Evolutionary conservation across 805 yeast genomes (phyloP), one percentile per base, ranked within the genome.

Genomic region (Candida nonsorbophila): DNA sequence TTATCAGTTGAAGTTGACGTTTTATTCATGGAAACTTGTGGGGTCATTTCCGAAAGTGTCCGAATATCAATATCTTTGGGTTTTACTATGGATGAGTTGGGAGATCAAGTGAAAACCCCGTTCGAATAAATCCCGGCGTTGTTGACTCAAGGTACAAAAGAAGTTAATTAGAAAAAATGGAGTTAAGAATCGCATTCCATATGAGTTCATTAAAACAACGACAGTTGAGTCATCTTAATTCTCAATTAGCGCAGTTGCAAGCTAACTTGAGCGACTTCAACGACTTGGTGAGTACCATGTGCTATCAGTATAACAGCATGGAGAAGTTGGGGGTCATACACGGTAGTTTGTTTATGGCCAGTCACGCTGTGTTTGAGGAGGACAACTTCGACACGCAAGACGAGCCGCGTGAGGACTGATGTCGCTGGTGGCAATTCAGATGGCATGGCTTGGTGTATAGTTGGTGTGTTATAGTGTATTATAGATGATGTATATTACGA

Each of bases 261-360:
- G 70, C 79, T 6, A 76, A 76, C 37, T 38, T 77, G 10, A 43
- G 62, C 6, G 79, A 74, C 32, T 62, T 77, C 44, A 73, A 74
- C 39, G 67, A 59, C 32, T 49, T 74, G 33, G 47, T 77, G 18
- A 56, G 61, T 22, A 69, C 69, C 7, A 72, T 81, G 3, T 53
- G 69, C 6, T 59, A 62, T 14, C 84, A 77, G 41, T 74, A 69
- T 21, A 62, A 67, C 33, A 55, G 64, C 14, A 72, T 77, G 19
- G 67, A 72, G 41, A 59, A 63, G 32, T 49, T 77, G 22, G 84
- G 81, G 3, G 61, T 72, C 27, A 56, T 72, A 43, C 83, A 77
- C 36, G 80, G 79, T 3, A 54, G 74, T 8, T 51, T 77, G 36
- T 60, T 62, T 33, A 61, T 61, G 67, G 69, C 69, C 8, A 53